Base-by-base conservation (phyloP, 208 protist species). In the Leishmania turanica region DNA sequence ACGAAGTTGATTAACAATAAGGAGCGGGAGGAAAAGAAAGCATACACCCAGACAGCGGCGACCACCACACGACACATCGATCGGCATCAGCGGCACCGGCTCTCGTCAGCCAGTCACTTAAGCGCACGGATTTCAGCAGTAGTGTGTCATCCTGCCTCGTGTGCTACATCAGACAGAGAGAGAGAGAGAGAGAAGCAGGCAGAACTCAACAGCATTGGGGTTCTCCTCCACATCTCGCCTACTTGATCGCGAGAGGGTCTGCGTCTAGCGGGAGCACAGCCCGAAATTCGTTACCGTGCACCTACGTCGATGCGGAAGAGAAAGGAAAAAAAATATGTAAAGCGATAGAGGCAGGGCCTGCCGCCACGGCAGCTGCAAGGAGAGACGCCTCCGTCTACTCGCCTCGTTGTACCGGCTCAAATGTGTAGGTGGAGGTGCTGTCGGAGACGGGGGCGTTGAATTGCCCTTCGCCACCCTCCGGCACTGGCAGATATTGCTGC, bases 401-500 rank as follows among this genome's bases (percentile, higher is more conserved):
- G 31, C 51, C 47, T 19, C 27, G 40, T 40, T 34, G n/a, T 27
- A 75, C 31, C 51, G 71, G 49, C 51, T 75, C 71, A n/a, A 47
- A 60, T 40, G 49, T 3, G 74, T 9, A 2, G 56, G 53, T n/a
- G 24, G 56, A 47, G 56, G 5, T 21, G 68, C 51, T 9, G 66
- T 31, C 60, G 13, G 51, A 54, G 66, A 42, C 6, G 0, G 64
- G 11, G 24, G 65, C 17, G 17, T 2, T 13, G 8, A 34, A 19
- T 17, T 42, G 71, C 19, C 34, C 71, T 8, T 68, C 62, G 69
- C 45, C 47, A 4, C 77, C 24, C 54, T 80, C 76, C 21, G 56
- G 47, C 21, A 78, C 42, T 2, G 60, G 82, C 24, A 66, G 27
- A 62, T 62, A 81, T 21, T 75, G 31, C 72, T 45, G 77, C 60